These are phyloP conservation scores for Knufia fluminis DNA, from an alignment of 2,329 filamentous ascomycete genomes.

Conservation along the genomic window DNA sequence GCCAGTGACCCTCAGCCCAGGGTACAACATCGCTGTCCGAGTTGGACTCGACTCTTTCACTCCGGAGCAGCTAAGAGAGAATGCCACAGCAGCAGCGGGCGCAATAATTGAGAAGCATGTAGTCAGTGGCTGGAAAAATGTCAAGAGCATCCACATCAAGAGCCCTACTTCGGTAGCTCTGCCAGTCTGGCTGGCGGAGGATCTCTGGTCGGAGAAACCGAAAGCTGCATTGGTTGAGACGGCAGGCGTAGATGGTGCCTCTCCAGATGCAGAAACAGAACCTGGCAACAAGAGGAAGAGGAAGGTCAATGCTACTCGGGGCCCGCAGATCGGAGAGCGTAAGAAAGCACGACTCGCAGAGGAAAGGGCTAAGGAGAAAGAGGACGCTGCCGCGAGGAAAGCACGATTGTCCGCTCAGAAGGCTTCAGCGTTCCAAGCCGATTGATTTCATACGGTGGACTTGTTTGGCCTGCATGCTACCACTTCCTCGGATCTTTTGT, in stretches of 20 bases:
- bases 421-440: conserved; percentile 14
- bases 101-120: conserved; percentile 70
- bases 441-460: neutral
- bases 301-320: conserved; percentile 16
- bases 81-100: conserved; percentile 62
- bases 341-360: conserved; percentile 16
- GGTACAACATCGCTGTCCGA: conserved; percentile 69
- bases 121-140: conserved; percentile 76
- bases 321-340: conserved; percentile 19
- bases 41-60: conserved; percentile 69
- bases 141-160: conserved; percentile 82
- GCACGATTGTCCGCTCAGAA: conserved; percentile 19
- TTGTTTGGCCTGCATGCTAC: neutral
- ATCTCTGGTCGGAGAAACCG: conserved; percentile 75
- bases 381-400: conserved; percentile 14
- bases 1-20: conserved; percentile 68
- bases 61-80: conserved; percentile 67
- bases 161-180: conserved; percentile 77
- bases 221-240: conserved; percentile 54
- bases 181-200: conserved; percentile 88
- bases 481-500: neutral
- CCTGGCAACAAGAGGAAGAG: conserved; percentile 20
- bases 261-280: conserved; percentile 15
- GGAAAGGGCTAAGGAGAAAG: conserved; percentile 12
- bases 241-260: conserved; percentile 11